Conservation (phyloP, 805 yeast species). For the Peterozyma xylosa region DNA sequence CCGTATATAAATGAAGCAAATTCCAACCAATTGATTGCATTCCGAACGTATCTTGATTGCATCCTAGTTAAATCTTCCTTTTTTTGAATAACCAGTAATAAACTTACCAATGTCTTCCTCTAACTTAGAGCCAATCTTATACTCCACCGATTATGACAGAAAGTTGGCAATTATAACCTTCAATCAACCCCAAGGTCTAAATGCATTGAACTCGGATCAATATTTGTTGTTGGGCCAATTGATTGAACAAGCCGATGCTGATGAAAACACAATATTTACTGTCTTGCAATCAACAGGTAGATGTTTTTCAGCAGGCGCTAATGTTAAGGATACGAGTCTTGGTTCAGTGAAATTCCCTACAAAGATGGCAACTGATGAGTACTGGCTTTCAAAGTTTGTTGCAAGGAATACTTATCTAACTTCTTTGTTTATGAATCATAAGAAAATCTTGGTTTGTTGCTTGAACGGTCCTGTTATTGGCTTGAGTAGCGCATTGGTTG, state of each 20-base stretch:
- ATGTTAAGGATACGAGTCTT: slow-evolving; percentile 34
- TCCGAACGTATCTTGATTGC: too few relatives aligned
- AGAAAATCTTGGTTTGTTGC: slow-evolving; percentile 63
- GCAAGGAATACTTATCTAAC: slow-evolving; percentile 68
- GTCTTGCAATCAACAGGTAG: slow-evolving; percentile 64
- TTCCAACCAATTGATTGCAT: too few relatives aligned
- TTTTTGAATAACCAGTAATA: too few relatives aligned
- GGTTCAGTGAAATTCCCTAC: neutral
- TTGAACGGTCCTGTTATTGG: slow-evolving; percentile 89
- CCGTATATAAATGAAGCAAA: too few relatives aligned
- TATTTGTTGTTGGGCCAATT: slow-evolving; percentile 52
- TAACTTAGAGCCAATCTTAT: neutral
- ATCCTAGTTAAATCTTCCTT: too few relatives aligned
- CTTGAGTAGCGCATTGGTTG: slow-evolving; percentile 62
- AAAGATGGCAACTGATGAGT: slow-evolving; percentile 11
- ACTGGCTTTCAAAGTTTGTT: slow-evolving; percentile 53
- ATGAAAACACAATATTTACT: slow-evolving; percentile 56
- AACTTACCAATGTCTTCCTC: neutral
- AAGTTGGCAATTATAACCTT: slow-evolving; percentile 57
- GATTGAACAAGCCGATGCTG: slow-evolving; percentile 54
- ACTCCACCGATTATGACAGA: slow-evolving; percentile 17
- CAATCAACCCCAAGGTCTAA: slow-evolving; percentile 51
- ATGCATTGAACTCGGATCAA: slow-evolving; percentile 62
- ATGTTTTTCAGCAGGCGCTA: slow-evolving; percentile 82
- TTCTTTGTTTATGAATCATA: slow-evolving; percentile 59